Base-by-base conservation (phyloP, 768 basidiomycete species). In the Sutorius australiensis region DNA sequence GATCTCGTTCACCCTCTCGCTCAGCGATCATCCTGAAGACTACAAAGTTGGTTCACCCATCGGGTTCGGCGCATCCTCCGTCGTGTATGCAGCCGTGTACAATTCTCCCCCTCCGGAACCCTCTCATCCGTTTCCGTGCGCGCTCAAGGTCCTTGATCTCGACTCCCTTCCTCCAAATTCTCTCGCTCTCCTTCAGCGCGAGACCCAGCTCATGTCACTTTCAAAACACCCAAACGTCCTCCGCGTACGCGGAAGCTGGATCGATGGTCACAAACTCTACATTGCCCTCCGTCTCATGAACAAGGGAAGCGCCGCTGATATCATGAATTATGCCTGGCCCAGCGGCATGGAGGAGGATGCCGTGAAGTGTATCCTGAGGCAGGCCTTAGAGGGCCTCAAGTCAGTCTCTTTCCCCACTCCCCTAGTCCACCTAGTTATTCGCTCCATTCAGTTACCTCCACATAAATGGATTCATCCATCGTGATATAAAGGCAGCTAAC, bases 301-400 rank as follows among this genome's bases (percentile, higher is more conserved):
- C 64, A 88, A 83, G 54, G 92, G 92, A 19, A 91, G 89, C 60
- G 87, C 88, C 8, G 82, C 87, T 30, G 89, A 95, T 67, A 82
- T 93, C 17, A 89, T 92, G 83, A 80, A 75, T 12, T 92, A 91
- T 57, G 84, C 82, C 5, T 92, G 87, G 85, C 80, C 87, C 0
- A 89, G 84, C n/a, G 93, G 92, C 13, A 84, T 97, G 80, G 84
- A 91, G 48, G 95, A 98, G 61, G 89, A 93, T 33, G 92, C 94
- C 46, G 77, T 89, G 36, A 84, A 85, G 31, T 92, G 89, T 61
- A 87, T 93, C 28, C 75, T 95, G 55, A 84, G 80, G 57, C 95
- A 97, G 67, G 84, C 92, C 0, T 75, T 97, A 5, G 79, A 91
- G 56, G 95, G 95, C n/a, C 77, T 94, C 54, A 87, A 91, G 89